phyloP scores from a whole-genome alignment of 768 basidiomycete genomes.

The Rhizopogon roseolus region DNA sequence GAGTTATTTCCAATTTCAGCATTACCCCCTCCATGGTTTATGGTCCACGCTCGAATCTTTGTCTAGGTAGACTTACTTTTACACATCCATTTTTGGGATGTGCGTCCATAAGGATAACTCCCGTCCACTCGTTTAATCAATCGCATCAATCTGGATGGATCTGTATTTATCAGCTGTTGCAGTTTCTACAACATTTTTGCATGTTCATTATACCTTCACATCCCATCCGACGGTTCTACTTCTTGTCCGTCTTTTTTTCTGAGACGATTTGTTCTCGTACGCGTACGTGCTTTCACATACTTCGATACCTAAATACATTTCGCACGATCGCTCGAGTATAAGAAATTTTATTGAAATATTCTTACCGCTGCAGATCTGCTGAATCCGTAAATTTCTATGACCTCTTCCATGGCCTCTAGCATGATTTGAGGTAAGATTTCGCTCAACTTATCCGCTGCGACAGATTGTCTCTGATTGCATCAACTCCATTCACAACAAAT shows the following conservation, averaged over 20 bases:
- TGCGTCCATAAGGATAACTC: slow-evolving; percentile 18
- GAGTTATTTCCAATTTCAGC: background rate
- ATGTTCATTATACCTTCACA: background rate
- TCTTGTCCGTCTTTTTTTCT: background rate
- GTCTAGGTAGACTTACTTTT: background rate
- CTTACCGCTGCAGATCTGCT: too few relatives aligned
- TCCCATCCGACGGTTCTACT: slow-evolving; percentile 3
- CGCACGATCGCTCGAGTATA: background rate
- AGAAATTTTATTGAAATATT: background rate
- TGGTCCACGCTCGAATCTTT: background rate
- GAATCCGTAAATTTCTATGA: too few relatives aligned
- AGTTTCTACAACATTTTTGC: background rate
- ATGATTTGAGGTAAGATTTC: too few relatives aligned
- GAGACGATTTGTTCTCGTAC: background rate
- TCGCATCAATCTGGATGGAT: slow-evolving; percentile 11
- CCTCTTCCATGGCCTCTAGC: too few relatives aligned
- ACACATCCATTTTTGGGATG: slow-evolving; percentile 10
- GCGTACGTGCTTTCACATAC: background rate
- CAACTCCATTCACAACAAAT: too few relatives aligned
- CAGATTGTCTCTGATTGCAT: too few relatives aligned
- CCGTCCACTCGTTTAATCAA: slow-evolving; percentile 28
- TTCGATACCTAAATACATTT: slow-evolving; percentile 1
- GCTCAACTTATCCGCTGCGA: background rate
- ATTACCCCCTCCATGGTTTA: slow-evolving; percentile 2
- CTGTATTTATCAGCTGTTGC: slow-evolving; percentile 21